Evolutionary conservation across 2,329 filamentous ascomycete genomes (phyloP), one percentile per base, ranked within the genome.

Genomic region (Claviceps sp.): DNA sequence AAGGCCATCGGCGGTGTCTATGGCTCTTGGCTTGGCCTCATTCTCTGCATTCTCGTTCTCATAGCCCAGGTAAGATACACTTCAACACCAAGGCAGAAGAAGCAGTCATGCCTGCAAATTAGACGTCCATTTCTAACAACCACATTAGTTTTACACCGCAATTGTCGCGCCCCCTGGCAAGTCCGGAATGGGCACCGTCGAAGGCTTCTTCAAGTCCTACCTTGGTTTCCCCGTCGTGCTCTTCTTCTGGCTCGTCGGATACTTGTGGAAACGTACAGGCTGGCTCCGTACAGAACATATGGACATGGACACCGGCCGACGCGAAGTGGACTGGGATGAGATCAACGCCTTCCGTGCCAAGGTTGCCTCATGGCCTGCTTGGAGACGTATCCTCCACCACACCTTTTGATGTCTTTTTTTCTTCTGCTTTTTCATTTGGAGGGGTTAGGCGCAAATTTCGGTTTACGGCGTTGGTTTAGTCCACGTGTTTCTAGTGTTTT

Each of bases 291-390:
- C 76, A 1, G 63, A 70, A 37, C 69, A 85, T 55, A 85, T 88
- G 57, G 83, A 87, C 58, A 72, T 87, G 51, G 82, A 86, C 62
- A 76, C 74, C 51, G 82, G 80, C 49, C 76, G 82, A 52, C 75
- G 82, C 56, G 76, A 80, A 65, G 73, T 84, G 52, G 76, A 86
- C 62, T 85, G 79, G 79, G 79, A 83, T 11, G 68, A 69, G 42
- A 81, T 83, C 66, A 76, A 82, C 62, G 73, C 68, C 39, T 70
- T 75, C 59, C 71, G 74, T 34, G 74, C 69, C 39, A 62, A 71
- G 63, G 62, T 78, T 20, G 75, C 74, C 16, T 59, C 66, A 3
- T 74, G 70, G 71, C 78, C 79, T 1, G 62, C 66, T 13, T 82
- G 77, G 77, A 68, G 66, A 60, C 66, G 69, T 3, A 46, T 63